Base-by-base conservation (phyloP, 805 yeast species). In the Nakazawaea ambrosiae region DNA sequence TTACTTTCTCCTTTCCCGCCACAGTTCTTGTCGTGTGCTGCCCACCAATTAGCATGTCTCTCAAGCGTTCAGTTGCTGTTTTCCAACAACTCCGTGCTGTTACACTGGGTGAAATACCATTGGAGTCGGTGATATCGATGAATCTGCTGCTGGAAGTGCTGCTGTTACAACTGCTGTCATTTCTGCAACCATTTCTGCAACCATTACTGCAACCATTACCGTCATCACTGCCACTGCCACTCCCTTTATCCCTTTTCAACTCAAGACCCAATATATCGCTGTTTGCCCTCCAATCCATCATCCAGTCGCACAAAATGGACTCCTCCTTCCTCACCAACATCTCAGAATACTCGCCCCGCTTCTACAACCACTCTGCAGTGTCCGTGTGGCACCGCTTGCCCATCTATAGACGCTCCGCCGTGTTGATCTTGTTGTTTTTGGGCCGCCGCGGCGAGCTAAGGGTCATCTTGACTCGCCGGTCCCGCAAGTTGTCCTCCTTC, bases 401-500 rank as follows among this genome's bases (percentile, higher is more conserved):
- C 0, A 54, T 70, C 0, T 48, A 66, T 5, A 65, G 97, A 39
- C 66, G 96, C 33, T 80, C 96, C 0, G 78, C 90, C 0, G 96
- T 89, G 15, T 66, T 88, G 49, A 68, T 87, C 0, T 63, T 88
- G 14, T 68, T 89, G 18, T 88, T 84, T 47, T 53, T 78, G 7
- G 94, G 94, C 4, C 62, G 62, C n/a, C 57, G 64, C 31, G 90
- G 90, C 2, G 94, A 87, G 46, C 58, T 88, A 15, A 59, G 90
- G 31, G 94, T 86, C 23, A 65, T 89, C 3, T 58, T 89, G 35
- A 89, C 97, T 1, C 78, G 82, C 48, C 60, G 97, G 44, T 78
- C 94, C 3, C 66, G 81, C 33, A 65, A 69, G 26, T 64, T 90
- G 48, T 65, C 77, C 34, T 74, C 74, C 37, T 89, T 88, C 60